Evolutionary conservation across 305 asterid genomes (phyloP).

Genomic region (Ajuga reptans): DNA sequence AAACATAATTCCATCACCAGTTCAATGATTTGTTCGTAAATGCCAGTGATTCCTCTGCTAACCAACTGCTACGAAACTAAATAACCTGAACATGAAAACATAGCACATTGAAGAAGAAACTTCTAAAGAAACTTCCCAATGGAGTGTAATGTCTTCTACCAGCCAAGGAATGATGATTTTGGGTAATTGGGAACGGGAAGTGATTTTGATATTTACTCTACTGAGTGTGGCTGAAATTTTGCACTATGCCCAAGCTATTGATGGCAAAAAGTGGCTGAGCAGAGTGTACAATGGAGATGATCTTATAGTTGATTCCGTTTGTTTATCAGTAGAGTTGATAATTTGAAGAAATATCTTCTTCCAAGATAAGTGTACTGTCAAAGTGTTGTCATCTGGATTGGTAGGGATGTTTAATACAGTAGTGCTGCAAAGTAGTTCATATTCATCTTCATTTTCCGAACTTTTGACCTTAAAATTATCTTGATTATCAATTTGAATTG

Average conservation of each 20-base stretch:
- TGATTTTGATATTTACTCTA: not conserved
- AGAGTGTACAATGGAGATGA: not conserved
- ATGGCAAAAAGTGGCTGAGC: not conserved
- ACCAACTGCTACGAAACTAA: not conserved
- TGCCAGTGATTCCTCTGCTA: not conserved
- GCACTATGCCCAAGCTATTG: conserved; percentile 1
- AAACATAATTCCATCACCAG: not conserved
- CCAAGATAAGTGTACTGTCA: not conserved
- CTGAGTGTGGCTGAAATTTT: not conserved
- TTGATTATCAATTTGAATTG: not conserved
- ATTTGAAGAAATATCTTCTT: not conserved
- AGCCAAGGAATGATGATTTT: not conserved
- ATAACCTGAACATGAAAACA: not conserved
- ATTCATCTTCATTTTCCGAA: not conserved
- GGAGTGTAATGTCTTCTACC: conserved; percentile 2
- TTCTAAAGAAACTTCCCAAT: not conserved
- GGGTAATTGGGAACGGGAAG: conserved; percentile 8
- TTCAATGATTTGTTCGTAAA: not conserved
- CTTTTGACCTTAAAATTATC: not conserved
- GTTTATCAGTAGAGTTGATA: not conserved
- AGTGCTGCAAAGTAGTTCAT: not conserved
- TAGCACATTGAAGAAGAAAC: not conserved
- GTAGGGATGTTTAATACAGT: not conserved
- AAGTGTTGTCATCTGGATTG: not conserved
- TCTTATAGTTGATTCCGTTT: not conserved